Base-by-base conservation (phyloP, 192 early-diverging fungal genomes). In the Dissophora globulifera region DNA sequence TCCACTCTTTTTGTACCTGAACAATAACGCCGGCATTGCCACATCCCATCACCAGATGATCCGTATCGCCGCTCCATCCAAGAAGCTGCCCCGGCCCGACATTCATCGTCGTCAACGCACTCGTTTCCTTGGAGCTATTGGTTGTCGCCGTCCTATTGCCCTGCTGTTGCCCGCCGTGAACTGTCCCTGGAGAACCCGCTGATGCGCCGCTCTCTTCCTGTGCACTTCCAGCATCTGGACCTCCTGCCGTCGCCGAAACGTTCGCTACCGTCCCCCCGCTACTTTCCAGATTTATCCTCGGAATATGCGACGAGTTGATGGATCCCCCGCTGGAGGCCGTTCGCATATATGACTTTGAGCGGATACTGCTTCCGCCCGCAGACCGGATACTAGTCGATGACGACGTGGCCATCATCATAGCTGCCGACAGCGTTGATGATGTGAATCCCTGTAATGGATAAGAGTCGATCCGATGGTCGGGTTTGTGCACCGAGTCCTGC, bases 401-500 rank as follows among this genome's bases (percentile, higher is more conserved):
- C 9, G 78, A 79, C 0, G 66, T 41, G 8, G 41, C 29, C 48
- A 62, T 65, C 61, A 69, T 69, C 67, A 64, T 64, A 41, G 56
- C 59, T 13, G 65, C 55, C 27, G 52, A 71, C 11, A 54, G 54
- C 0, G 69, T 54, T 0, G 82, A 56, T 0, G 84, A 61, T 19
- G 84, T 83, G 41, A 87, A 87, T 10, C 84, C 84, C 42, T 78
- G 58, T 13, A 87, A 32, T 11, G 65, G 58, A 22, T 62, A 56
- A 11, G 71, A 62, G 26, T 66, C 76, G 1, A 87, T 27, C 22
- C 66, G 46, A 31, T 46, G 54, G 10, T 84, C 86, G 3, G 81
- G 80, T 65, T 85, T 87, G 56, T 83, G 84, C 25, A 85, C 69
- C 20, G 84, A 85, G 69, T 85, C 84, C 64, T 87, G 84, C 13